phyloP scores from a whole-genome alignment of 306 rosid genomes.

The Trifolium pratense region DNA sequence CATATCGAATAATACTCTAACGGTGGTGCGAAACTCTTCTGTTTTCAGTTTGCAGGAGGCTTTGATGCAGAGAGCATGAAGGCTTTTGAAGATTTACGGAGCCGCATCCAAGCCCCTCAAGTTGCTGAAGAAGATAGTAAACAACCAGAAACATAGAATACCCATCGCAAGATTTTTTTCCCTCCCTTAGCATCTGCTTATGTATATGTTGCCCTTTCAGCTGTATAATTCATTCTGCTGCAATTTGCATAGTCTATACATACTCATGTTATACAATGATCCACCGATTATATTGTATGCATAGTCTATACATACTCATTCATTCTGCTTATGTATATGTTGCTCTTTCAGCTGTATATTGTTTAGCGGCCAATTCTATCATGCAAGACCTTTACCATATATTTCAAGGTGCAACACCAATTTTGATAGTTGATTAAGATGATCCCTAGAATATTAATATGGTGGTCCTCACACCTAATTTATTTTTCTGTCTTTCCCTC shows the following conservation, averaged over 20 bases:
- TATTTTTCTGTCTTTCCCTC: too few relatives aligned
- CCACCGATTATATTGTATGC: background rate
- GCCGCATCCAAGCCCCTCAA: slow-evolving; percentile 60
- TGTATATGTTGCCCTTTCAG: slow-evolving; percentile 33
- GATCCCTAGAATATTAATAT: too few relatives aligned
- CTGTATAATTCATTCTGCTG: slow-evolving; percentile 48
- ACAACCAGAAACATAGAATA: slow-evolving; percentile 53
- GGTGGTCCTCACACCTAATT: too few relatives aligned
- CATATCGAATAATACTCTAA: slow-evolving; percentile 5
- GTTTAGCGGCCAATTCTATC: too few relatives aligned
- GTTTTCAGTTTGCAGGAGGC: slow-evolving; percentile 89
- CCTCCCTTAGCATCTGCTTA: background rate
- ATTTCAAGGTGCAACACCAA: too few relatives aligned
- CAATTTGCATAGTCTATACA: slow-evolving; percentile 41
- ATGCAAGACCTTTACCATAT: too few relatives aligned
- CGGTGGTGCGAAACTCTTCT: slow-evolving; percentile 37
- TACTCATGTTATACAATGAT: slow-evolving; percentile 40
- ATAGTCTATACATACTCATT: too few relatives aligned
- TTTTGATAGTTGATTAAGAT: too few relatives aligned
- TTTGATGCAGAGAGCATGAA: slow-evolving; percentile 95
- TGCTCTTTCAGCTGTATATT: too few relatives aligned
- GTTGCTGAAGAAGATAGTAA: slow-evolving; percentile 58
- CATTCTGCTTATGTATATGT: too few relatives aligned
- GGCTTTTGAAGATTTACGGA: slow-evolving; percentile 86
- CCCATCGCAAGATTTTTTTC: slow-evolving; percentile 23